Evolutionary conservation across 495 filamentous ascomycete species (phyloP).

Genomic region (Lasiosphaeria ovina): DNA sequence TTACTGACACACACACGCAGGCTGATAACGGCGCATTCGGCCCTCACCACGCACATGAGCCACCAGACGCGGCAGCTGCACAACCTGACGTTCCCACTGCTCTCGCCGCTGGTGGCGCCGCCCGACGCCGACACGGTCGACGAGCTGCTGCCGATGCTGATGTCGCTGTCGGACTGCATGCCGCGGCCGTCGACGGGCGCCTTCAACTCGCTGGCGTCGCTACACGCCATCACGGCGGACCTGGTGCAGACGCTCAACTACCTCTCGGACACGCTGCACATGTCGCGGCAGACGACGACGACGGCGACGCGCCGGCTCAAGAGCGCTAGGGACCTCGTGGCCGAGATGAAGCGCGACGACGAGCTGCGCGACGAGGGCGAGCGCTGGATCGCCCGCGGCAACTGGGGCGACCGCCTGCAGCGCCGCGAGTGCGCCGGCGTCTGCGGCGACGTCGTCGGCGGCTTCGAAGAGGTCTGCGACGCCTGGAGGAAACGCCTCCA

Average conservation of each 20-base stretch:
- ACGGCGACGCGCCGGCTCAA: constrained; percentile 73
- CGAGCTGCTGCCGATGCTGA: constrained; percentile 62
- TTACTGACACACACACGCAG: constrained; percentile 39
- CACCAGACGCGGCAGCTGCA: constrained; percentile 82
- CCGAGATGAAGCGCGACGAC: constrained; percentile 77
- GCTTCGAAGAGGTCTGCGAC: constrained; percentile 84
- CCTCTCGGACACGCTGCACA: constrained; percentile 89
- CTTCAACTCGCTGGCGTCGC: constrained; percentile 55
- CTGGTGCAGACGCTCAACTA: constrained; percentile 76
- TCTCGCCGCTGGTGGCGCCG: constrained; percentile 54
- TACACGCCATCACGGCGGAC: constrained; percentile 70
- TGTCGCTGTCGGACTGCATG: constrained; percentile 53
- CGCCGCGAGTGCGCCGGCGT: constrained; percentile 74
- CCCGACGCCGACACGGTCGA: constrained; percentile 62
- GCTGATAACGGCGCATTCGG: constrained; percentile 83
- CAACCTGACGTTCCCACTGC: constrained; percentile 73
- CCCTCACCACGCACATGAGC: constrained; percentile 77
- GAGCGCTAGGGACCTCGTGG: constrained; percentile 74
- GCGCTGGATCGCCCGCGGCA: constrained; percentile 72
- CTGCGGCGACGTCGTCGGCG: constrained; percentile 82
- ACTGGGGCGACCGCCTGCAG: constrained; percentile 73
- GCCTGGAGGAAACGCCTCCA: constrained; percentile 50
- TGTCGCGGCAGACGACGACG: constrained; percentile 82
- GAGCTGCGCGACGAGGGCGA: constrained; percentile 78
- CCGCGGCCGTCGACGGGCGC: constrained; percentile 52